Percentiles rank a stretch among this genome's conserved stretches.
Evolutionary conservation across 1,284 basidiomycete genomes (phyloP).

Genomic region (Marasmius oreades): DNA sequence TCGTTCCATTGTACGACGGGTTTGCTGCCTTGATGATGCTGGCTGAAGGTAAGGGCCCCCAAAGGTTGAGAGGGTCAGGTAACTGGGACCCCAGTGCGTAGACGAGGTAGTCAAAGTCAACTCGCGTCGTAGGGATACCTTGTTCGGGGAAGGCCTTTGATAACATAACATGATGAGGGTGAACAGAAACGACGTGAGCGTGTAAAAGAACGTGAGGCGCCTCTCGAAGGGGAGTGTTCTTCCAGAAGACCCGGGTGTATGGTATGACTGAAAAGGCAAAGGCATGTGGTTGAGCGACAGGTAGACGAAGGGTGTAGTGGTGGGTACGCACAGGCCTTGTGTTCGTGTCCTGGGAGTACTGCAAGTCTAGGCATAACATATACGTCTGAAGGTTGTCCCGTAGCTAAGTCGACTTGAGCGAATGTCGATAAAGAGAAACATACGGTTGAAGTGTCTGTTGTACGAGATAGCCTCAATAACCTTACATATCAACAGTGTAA

Average conservation of each 20-base stretch:
- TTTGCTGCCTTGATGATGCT: slow-evolving; percentile 6
- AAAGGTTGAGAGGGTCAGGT: slow-evolving; percentile 54
- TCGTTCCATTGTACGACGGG: slow-evolving; percentile 39
- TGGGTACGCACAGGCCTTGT: slow-evolving; percentile 59
- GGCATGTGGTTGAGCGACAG: neutral
- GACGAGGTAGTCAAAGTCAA: slow-evolving; percentile 50
- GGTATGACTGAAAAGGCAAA: slow-evolving; percentile 50
- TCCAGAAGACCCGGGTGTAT: slow-evolving; percentile 41
- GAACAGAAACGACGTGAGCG: slow-evolving; percentile 31
- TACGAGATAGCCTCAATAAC: neutral
- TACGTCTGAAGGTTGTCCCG: slow-evolving; percentile 37
- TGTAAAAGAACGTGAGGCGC: slow-evolving; percentile 36
- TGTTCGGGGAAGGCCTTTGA: slow-evolving; percentile 44
- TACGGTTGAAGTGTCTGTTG: slow-evolving; percentile 44
- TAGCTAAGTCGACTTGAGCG: neutral
- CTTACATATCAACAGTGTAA: neutral
- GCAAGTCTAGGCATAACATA: slow-evolving; percentile 64
- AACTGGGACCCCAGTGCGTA: slow-evolving; percentile 59
- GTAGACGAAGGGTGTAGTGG: neutral
- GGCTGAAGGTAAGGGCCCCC: slow-evolving; percentile 28
- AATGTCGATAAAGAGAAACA: slow-evolving; percentile 16
- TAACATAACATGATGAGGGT: slow-evolving; percentile 35
- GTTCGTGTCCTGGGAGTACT: slow-evolving; percentile 64
- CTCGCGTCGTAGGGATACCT: slow-evolving; percentile 19
- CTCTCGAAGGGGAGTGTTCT: slow-evolving; percentile 13